Evolutionary conservation across 1,284 basidiomycete genomes (phyloP), one percentile per base, ranked within the genome.

Genomic region (Coniferiporia weirii): DNA sequence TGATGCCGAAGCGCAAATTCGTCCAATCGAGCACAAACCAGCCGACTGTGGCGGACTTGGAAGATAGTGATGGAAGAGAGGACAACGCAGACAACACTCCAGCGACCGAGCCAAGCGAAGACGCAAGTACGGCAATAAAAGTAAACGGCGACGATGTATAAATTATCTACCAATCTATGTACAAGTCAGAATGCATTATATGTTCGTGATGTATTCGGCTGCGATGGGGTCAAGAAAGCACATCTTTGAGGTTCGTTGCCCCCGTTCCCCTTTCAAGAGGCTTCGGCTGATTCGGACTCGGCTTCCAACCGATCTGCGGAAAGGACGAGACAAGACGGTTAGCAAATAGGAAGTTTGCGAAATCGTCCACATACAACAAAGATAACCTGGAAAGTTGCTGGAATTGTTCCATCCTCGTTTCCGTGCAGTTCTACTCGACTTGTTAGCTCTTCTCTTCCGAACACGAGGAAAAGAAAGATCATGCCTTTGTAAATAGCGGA

Each of bases 271-370:
- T 77, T 68, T 90, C 83, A 4, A 96, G 76, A 0, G 95, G 86
- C 71, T 93, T 89, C 4, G 89, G 91, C 72, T 98, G 93, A 22
- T 73, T 85, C 0, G 89, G 83, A 2, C 87, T 82, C 17, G 95
- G 94, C 70, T 95, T 98, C 96, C 97, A 99, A n/a, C 97, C 96
- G 72, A 99, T 98, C 93, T 96, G 65, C 48, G 27, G n/a, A 61
- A 32, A 51, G 45, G 48, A 19, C 53, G 20, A 59, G 54, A 58
- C 57, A 61, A 59, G 44, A 45, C n/a, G 32, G 43, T 27, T 27
- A 44, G 15, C 5, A 46, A 38, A 38, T 51, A 38, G 38, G 47
- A 56, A 52, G 27, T 59, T 27, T 27, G 54, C 57, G 10, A 17
- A 34, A 43, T 20, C 50, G 27, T 44, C 17, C 22, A 74, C 80